A percentile compares a stretch with the other conserved stretches of the same genome.
phyloP scores from a whole-genome alignment of 768 basidiomycete species.

The Tricholoma bakamatsutake region DNA sequence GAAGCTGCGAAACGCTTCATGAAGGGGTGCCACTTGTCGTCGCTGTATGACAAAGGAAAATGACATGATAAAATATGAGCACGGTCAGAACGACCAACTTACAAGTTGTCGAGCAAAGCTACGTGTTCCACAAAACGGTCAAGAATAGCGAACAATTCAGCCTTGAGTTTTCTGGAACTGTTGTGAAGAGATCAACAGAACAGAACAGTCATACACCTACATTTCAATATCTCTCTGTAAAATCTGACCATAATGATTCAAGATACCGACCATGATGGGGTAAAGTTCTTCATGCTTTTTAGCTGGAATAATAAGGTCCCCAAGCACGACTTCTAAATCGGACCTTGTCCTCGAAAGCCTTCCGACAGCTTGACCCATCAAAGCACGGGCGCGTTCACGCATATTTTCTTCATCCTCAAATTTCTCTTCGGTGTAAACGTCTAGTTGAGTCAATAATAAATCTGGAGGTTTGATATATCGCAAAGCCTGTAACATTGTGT shows the following conservation, averaged over 20 bases:
- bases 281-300: constrained; percentile 59
- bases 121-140: constrained; percentile 65
- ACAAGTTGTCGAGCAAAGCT: constrained; percentile 59
- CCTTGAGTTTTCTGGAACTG: constrained; percentile 51
- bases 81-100: constrained; percentile 17
- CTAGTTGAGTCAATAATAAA: constrained; percentile 65
- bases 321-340: constrained; percentile 50
- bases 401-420: constrained; percentile 87
- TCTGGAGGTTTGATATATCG: constrained; percentile 72
- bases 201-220: constrained; percentile 36
- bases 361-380: constrained; percentile 21
- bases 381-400: constrained; percentile 50
- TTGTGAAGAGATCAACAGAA: neutral
- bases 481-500: constrained; percentile 44
- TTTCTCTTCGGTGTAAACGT: constrained; percentile 82
- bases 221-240: constrained; percentile 53
- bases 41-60: constrained; percentile 33
- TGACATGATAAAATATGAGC: constrained; percentile 10
- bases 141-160: constrained; percentile 50
- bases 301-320: constrained; percentile 56
- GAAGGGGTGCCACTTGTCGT: constrained; percentile 58
- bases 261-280: constrained; percentile 52
- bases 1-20: constrained; percentile 55
- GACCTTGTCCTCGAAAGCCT: constrained; percentile 31
- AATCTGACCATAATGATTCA: constrained; percentile 50